Percentiles rank a stretch among this genome's conserved stretches.
phyloP scores from a whole-genome alignment of 2,329 filamentous ascomycete genomes.

The Diplodia intermedia region DNA sequence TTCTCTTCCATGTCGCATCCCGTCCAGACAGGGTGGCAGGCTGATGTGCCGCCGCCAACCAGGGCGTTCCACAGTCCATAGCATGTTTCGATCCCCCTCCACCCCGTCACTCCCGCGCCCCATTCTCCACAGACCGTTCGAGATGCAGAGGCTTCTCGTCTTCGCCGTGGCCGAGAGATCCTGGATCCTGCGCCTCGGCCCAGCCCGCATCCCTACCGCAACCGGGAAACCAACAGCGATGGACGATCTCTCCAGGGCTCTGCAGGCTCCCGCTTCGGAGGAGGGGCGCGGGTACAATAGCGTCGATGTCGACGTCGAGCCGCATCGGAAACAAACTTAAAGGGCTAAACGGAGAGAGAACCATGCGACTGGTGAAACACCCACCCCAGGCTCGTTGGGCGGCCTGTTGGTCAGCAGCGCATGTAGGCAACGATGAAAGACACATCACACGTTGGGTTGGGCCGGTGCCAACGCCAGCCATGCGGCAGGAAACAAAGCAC shows the following conservation, averaged over 20 bases:
- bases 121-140: constrained; percentile 12
- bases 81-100: not conserved
- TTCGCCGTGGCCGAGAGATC: not conserved
- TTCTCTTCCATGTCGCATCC: not conserved
- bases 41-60: no score
- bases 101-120: not conserved
- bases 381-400: not conserved
- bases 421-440: not conserved
- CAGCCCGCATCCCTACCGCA: not conserved
- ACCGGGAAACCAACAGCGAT: not conserved
- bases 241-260: not conserved
- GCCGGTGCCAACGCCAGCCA: not conserved
- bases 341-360: constrained; percentile 15
- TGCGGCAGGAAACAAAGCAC: constrained; percentile 21
- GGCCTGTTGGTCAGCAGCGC: no score
- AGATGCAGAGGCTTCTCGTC: constrained; percentile 23
- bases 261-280: not conserved
- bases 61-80: not conserved
- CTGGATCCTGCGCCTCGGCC: not conserved
- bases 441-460: not conserved
- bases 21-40: constrained; percentile 1
- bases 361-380: constrained; percentile 10
- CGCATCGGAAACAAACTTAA: constrained; percentile 19
- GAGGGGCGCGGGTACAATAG: not conserved
- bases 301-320: constrained; percentile 6